A percentile compares a stretch with the other conserved stretches of the same genome.
Conservation (phyloP, 31 red algal genomes). For the Endocladia muricata region DNA sequence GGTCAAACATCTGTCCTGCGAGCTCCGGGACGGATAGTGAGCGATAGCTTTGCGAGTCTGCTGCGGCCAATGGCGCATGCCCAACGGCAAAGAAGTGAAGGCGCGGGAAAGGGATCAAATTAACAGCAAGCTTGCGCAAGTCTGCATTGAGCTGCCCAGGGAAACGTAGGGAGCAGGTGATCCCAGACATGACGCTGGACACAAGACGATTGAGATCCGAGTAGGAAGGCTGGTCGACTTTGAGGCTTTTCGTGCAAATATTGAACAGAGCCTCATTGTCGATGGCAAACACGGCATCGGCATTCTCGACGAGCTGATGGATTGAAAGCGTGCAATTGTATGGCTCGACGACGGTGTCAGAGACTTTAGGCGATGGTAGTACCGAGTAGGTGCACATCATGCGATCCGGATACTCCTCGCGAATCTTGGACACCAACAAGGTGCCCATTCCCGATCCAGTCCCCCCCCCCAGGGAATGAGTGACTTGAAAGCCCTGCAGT, state of each 20-base stretch:
- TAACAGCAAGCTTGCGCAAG: constrained; percentile 93
- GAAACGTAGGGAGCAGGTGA: constrained; percentile 97
- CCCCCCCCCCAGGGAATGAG: constrained; percentile 94
- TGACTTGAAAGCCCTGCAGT: constrained; percentile 96
- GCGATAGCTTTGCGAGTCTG: constrained; percentile 73
- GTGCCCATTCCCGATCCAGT: constrained; percentile 97
- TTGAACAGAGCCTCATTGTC: constrained; percentile 98
- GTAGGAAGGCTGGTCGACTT: constrained; percentile 82
- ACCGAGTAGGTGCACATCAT: constrained; percentile 99
- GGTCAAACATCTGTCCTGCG: constrained; percentile 94
- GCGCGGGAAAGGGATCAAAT: constrained; percentile 97
- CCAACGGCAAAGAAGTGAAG: constrained; percentile 97
- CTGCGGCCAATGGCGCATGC: constrained; percentile 75
- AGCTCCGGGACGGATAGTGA: constrained; percentile 82
- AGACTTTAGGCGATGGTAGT: constrained; percentile 96
- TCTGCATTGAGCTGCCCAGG: constrained; percentile 99
- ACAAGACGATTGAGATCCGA: constrained; percentile 92
- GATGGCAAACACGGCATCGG: constrained; percentile 94
- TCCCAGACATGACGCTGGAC: constrained; percentile 94
- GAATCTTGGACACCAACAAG: constrained; percentile 91
- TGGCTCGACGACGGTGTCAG: constrained; percentile 95
- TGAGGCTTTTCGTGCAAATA: constrained; percentile 85
- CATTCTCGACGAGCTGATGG: constrained; percentile 96
- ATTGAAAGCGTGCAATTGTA: constrained; percentile 98
- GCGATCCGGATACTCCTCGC: constrained; percentile 95